Evolutionary conservation across 805 yeast genomes (phyloP).

Genomic region (Pichia insulana): DNA sequence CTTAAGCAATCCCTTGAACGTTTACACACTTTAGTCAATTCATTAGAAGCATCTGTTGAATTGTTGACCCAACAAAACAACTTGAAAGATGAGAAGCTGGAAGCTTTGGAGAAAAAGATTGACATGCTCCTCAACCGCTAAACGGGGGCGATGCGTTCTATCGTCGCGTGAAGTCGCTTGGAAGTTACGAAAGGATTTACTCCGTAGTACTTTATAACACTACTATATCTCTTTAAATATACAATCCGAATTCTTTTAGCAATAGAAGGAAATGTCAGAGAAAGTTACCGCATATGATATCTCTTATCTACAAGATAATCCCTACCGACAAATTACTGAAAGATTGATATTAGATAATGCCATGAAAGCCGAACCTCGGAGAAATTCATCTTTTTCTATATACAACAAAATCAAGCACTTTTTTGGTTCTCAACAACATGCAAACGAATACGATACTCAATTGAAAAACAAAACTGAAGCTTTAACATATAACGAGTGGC

Average conservation of each 20-base stretch:
- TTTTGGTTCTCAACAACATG: too few relatives aligned
- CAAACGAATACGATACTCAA: constrained; percentile 2
- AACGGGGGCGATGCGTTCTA: too few relatives aligned
- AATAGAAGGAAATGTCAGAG: constrained; percentile 5
- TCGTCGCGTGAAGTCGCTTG: too few relatives aligned
- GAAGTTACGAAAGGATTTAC: too few relatives aligned
- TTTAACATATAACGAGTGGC: constrained; percentile 52
- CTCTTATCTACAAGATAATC: constrained; percentile 16
- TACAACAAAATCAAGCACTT: too few relatives aligned
- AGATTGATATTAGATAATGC: constrained; percentile 8
- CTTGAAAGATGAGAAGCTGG: constrained; percentile 59
- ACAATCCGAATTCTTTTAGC: too few relatives aligned
- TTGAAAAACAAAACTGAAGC: constrained; percentile 35
- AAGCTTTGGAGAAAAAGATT: constrained; percentile 50
- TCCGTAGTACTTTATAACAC: too few relatives aligned
- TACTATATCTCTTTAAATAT: too few relatives aligned
- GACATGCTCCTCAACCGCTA: constrained; percentile 42
- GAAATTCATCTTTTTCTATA: not conserved
- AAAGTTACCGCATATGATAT: constrained; percentile 17
- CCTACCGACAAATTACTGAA: constrained; percentile 23
- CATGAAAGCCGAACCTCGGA: constrained; percentile 1
- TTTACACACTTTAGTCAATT: constrained; percentile 46
- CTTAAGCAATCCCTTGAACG: constrained; percentile 40
- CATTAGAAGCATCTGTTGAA: constrained; percentile 47
- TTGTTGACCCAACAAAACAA: constrained; percentile 43